These are phyloP conservation scores for Globisporangium parvum DNA, from an alignment of 352 stramenopile genomes.

Conservation along the genomic window DNA sequence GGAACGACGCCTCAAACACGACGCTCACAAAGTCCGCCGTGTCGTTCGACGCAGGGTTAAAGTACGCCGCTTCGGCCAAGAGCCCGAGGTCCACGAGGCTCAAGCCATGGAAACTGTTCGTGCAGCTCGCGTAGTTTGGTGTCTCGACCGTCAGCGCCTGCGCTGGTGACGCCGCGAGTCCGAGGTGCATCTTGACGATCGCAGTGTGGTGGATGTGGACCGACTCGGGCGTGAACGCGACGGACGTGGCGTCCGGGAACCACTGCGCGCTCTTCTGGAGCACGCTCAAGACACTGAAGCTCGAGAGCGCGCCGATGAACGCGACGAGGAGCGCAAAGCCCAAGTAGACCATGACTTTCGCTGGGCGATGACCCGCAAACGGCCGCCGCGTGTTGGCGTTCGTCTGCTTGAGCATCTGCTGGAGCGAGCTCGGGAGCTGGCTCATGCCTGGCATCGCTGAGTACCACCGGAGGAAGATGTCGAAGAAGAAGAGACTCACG, in stretches of 20 bases:
- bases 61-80: slow-evolving; percentile 85
- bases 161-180: slow-evolving; percentile 40
- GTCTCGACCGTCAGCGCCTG: slow-evolving; percentile 34
- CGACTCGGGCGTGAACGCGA: slow-evolving; percentile 44
- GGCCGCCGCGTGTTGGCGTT: slow-evolving; percentile 32
- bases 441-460: slow-evolving; percentile 45
- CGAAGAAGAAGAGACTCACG: slow-evolving; percentile 72
- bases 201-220: slow-evolving; percentile 84
- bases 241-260: slow-evolving; percentile 72
- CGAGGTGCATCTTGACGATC: slow-evolving; percentile 80
- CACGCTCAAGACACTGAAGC: slow-evolving; percentile 70
- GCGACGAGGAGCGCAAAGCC: slow-evolving; percentile 54
- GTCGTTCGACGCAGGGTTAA: slow-evolving; percentile 80
- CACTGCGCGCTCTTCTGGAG: slow-evolving; percentile 66
- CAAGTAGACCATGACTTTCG: slow-evolving; percentile 63
- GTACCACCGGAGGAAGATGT: slow-evolving; percentile 51
- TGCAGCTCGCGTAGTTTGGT: slow-evolving; percentile 70
- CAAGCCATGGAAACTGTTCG: slow-evolving; percentile 68
- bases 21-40: slow-evolving; percentile 59
- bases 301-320: slow-evolving; percentile 62
- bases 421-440: slow-evolving; percentile 30
- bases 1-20: slow-evolving; percentile 46
- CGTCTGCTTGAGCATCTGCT: slow-evolving; percentile 63
- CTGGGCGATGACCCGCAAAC: slow-evolving; percentile 41
- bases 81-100: slow-evolving; percentile 80